phyloP scores from a whole-genome alignment of 106 monocot genomes.

The Dioscorea dumetorum region DNA sequence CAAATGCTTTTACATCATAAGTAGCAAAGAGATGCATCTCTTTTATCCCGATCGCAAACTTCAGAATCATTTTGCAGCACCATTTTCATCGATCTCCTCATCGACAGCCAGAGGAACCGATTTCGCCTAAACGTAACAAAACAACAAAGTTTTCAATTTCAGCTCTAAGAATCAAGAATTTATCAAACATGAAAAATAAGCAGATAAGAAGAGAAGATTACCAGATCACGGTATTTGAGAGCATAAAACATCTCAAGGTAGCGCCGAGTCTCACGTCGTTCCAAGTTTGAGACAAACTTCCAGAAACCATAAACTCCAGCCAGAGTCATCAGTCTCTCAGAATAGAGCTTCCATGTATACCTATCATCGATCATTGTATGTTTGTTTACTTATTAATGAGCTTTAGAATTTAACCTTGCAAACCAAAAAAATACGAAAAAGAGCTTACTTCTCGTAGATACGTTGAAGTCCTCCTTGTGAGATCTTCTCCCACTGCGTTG shows the following conservation, averaged over 20 bases:
- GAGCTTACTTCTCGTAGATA: conserved; percentile 42
- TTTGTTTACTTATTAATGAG: not conserved
- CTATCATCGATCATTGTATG: conserved; percentile 5
- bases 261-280: conserved; percentile 48
- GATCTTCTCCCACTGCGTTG: conserved; percentile 31
- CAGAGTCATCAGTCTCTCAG: conserved; percentile 59
- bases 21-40: no score
- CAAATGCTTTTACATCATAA: no score
- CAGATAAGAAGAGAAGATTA: conserved; percentile 4
- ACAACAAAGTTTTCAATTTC: not conserved
- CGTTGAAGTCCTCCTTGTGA: conserved; percentile 39
- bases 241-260: conserved; percentile 65
- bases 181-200: not conserved
- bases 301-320: conserved; percentile 60
- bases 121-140: conserved; percentile 21
- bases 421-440: not conserved
- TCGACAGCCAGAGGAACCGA: conserved; percentile 58
- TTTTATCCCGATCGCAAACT: no score
- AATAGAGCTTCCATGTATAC: conserved; percentile 69
- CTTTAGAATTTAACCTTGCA: not conserved
- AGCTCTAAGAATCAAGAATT: not conserved
- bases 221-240: conserved; percentile 43
- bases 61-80: not conserved
- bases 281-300: conserved; percentile 48
- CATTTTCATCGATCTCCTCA: conserved; percentile 4